Base-by-base conservation (phyloP, 169 alveolate genomes). In the Plasmodium coatneyi region DNA sequence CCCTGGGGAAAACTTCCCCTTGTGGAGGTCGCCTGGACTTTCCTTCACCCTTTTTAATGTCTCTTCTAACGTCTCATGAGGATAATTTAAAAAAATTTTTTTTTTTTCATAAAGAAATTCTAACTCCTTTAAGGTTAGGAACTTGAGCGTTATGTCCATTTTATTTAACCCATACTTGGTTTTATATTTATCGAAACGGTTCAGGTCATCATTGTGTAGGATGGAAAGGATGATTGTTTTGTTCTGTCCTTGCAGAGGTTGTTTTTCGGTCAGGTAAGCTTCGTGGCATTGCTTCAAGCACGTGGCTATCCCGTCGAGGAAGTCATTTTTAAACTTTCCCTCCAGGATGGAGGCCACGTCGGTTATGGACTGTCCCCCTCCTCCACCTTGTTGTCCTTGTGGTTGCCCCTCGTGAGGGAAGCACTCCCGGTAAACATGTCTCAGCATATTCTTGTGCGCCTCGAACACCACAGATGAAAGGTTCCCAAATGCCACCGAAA, bases 401-500 rank as follows among this genome's bases (percentile, higher is more conserved):
- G 19, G 6, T 12, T 49, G 0, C 60, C 60, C 60, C 22, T 16
- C 60, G 25, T 14, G 60, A 22, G 94, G 80, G 81, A 89, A 89
- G 52, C 81, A 89, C 81, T 89, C 90, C 36, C 32, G 80, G 81
- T 89, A 89, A 10, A 89, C 81, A 10, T 89, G 76, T 36, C 60
- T 89, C 30, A 89, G 30, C 76, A 89, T 89, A 30, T 78, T 56
- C 49, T 89, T 89, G 46, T 89, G 94, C 22, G 90, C 94, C 22
- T 89, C 72, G 82, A 89, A 89, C 10, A 89, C 14, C 52, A 34
- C 25, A 9, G 83, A 25, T 1, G 94, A 89, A 5, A 89, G 36
- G 72, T 89, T 78, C 0, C 94, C 94, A 66, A 89, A 89, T 0
- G 94, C 94, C 14, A 89, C 94, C 19, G 94, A 78, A 78, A 89